These are phyloP conservation scores for Mycena belliarum DNA, from an alignment of 768 basidiomycete genomes.

Conservation along the genomic window DNA sequence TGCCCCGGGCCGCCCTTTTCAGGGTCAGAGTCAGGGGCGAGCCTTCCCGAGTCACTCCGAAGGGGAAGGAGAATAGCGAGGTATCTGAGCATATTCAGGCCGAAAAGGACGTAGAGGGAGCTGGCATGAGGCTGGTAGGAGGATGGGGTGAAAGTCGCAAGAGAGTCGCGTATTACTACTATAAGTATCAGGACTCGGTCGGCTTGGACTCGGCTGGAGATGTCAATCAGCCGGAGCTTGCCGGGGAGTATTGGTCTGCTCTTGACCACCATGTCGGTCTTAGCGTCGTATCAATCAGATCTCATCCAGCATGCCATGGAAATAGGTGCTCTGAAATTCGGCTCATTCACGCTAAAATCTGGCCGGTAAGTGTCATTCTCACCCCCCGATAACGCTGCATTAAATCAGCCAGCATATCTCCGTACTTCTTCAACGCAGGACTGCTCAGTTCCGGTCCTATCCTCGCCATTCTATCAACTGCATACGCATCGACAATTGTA, in stretches of 20 bases:
- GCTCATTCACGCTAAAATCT: slow-evolving; percentile 91
- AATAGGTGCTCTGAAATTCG: slow-evolving; percentile 83
- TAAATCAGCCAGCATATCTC: slow-evolving; percentile 62
- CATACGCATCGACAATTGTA: slow-evolving; percentile 82
- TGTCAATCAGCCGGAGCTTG: neutral
- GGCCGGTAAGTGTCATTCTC: slow-evolving; percentile 61
- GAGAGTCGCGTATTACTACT: too few species aligned
- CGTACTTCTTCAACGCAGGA: slow-evolving; percentile 97
- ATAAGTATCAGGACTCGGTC: too few species aligned
- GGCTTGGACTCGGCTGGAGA: too few species aligned
- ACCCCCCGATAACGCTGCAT: neutral
- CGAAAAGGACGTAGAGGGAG: neutral
- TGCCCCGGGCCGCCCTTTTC: slow-evolving; percentile 10
- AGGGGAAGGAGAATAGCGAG: neutral
- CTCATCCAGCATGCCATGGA: slow-evolving; percentile 70
- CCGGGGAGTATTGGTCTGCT: neutral
- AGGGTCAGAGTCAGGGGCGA: slow-evolving; percentile 4
- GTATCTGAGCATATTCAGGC: slow-evolving; percentile 3
- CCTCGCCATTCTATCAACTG: slow-evolving; percentile 71
- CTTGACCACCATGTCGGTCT: slow-evolving; percentile 27
- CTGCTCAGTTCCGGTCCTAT: slow-evolving; percentile 83
- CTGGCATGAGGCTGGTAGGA: neutral
- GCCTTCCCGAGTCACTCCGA: neutral
- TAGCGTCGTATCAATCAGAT: slow-evolving; percentile 57
- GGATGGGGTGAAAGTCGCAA: neutral